Evolutionary conservation across 225 moss, liverwort and hornwort species (phyloP), one percentile per base, ranked within the genome.

Genomic region (Pseudisothecium myosuroides): DNA sequence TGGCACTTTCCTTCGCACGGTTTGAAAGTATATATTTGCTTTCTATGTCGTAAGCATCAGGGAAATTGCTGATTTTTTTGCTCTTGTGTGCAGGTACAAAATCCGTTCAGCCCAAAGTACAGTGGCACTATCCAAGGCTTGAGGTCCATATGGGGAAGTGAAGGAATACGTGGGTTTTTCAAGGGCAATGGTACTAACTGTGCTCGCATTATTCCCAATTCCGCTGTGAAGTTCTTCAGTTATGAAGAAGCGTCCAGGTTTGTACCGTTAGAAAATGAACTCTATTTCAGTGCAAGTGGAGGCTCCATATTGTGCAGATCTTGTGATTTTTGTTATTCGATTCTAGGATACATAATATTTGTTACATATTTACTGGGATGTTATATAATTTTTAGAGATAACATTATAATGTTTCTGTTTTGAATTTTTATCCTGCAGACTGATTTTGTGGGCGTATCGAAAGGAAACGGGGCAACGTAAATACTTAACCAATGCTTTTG

Each of bases 231-330:
- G 88, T 98, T 98, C 76, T 98, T 96, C 95, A 97, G 97, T 92
- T 98, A 98, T 80, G 98, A 98, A 92, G 97, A 98, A 89, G 98
- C 98, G 80, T 98, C 97, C 89, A 98, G 94, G 98, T 98, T 89
- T 84, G 87, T 93, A 67, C 41, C 43, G 26, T 86, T 54, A 37
- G 36, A 76, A 49, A 82, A 56, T 83, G 54, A 65, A 31, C 72
- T 64, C 27, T 84, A 23, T 85, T 63, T 71, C 36, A n/a, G 24
- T 87, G 72, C 63, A 87, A 84, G 14, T 76, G 58, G 63, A 81
- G 39, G 72, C 45, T 37, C 82, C 52, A 41, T 72, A 56, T 36
- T 78, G 50, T 81, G 49, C 34, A 66, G 73, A 82, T 81, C 34
- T 43, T 78, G 31, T 32, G 45, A 66, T 68, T 52, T 74, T 88